phyloP scores from a whole-genome alignment of 2,329 filamentous ascomycete genomes.

The Hymenoscyphus albidus region DNA sequence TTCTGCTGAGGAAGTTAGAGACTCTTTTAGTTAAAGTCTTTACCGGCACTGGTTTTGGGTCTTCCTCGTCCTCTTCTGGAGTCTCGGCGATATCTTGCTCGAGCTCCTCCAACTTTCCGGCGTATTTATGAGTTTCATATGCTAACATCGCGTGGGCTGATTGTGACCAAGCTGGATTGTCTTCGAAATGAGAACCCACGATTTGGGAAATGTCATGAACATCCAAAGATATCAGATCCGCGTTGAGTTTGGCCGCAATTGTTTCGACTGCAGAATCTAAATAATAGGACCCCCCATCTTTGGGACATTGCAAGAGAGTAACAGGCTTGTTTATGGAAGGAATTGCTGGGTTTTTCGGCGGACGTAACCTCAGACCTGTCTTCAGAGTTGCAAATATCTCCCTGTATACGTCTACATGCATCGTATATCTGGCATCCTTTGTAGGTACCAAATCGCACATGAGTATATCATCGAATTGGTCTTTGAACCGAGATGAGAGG shows the following conservation, averaged over 20 bases:
- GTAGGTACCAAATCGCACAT: constrained; percentile 18
- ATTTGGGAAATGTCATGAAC: constrained; percentile 68
- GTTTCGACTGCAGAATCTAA: constrained; percentile 60
- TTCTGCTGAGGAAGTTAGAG: constrained; percentile 21
- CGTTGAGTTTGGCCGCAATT: constrained; percentile 56
- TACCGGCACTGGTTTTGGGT: not conserved
- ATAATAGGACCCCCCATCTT: constrained; percentile 49
- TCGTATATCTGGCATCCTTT: constrained; percentile 28
- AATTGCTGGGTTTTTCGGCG: constrained; percentile 38
- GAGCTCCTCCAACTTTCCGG: constrained; percentile 49
- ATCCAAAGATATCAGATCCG: constrained; percentile 65
- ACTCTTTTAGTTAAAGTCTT: not conserved
- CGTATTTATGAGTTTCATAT: constrained; percentile 53
- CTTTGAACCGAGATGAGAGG: not conserved
- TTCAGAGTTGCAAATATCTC: constrained; percentile 46
- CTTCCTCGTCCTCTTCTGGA: constrained; percentile 36
- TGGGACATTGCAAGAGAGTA: constrained; percentile 56
- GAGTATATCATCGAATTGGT: not conserved
- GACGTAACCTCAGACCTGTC: constrained; percentile 46
- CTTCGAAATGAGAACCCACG: constrained; percentile 65
- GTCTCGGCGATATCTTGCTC: constrained; percentile 45
- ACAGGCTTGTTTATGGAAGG: constrained; percentile 48
- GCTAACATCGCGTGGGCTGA: constrained; percentile 52
- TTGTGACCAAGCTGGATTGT: constrained; percentile 45
- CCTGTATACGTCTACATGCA: constrained; percentile 32